Percentiles rank a stretch among this genome's conserved stretches.
These are phyloP conservation scores for Candida pseudofarinosa DNA, from an alignment of 805 yeast species.

Conservation along the genomic window DNA sequence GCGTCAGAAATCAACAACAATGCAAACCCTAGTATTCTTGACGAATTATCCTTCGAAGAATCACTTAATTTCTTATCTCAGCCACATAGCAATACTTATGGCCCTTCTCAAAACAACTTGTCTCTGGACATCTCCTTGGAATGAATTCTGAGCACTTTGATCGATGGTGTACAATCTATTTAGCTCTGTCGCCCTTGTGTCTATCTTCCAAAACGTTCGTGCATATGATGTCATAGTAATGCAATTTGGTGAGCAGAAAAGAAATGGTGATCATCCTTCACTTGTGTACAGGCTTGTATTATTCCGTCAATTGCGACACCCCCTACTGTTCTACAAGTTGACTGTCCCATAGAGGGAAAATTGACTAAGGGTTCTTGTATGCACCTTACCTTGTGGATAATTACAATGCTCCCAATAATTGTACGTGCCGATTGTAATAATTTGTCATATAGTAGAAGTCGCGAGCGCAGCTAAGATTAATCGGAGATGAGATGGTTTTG, in stretches of 20 bases:
- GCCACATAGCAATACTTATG: conserved; percentile 1
- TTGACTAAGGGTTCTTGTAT: too few relatives aligned
- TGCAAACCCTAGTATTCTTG: conserved; percentile 1
- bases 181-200: neutral
- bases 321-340: too few relatives aligned
- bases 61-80: conserved; percentile 14
- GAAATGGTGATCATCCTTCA: neutral
- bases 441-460: too few relatives aligned
- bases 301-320: too few relatives aligned
- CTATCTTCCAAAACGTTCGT: neutral
- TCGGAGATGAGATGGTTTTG: conserved; percentile 1
- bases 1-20: neutral
- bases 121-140: neutral
- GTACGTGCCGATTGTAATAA: too few relatives aligned
- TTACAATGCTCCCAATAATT: too few relatives aligned
- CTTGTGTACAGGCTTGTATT: too few relatives aligned
- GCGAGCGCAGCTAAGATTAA: neutral
- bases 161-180: too few relatives aligned
- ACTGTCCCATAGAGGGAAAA: too few relatives aligned
- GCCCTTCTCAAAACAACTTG: neutral
- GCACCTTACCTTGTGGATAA: too few relatives aligned
- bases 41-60: conserved; percentile 12
- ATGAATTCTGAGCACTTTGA: too few relatives aligned
- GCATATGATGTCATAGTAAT: neutral
- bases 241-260: too few relatives aligned